Evolutionary conservation across 352 stramenopile species (phyloP).

Genomic region (Globisporangium carolinianum): DNA sequence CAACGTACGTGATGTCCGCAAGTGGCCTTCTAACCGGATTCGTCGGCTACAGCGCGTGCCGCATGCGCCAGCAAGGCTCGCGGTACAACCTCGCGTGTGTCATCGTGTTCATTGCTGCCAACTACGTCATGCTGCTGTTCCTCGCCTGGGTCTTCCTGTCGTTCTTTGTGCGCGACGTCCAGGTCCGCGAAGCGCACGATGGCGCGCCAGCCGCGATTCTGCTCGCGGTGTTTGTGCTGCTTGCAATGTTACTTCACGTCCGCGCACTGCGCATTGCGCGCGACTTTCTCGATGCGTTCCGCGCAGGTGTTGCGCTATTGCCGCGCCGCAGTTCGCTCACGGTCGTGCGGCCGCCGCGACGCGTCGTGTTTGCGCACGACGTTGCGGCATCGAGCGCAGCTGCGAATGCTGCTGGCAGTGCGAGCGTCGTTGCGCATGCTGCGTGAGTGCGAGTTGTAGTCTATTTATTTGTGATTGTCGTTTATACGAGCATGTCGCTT

Average conservation of each 20-base stretch:
- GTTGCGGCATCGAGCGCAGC: neutral
- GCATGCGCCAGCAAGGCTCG: conserved; percentile 18
- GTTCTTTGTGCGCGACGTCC: conserved; percentile 18
- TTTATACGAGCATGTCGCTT: too few species aligned
- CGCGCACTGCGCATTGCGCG: conserved; percentile 18
- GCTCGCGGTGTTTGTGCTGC: conserved; percentile 15
- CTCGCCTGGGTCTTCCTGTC: conserved; percentile 20
- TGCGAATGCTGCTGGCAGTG: neutral
- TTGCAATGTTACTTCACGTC: conserved; percentile 20
- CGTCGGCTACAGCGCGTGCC: conserved; percentile 21
- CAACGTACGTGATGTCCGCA: conserved; percentile 20
- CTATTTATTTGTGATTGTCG: too few species aligned
- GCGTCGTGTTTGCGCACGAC: conserved; percentile 1
- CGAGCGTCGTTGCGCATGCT: neutral
- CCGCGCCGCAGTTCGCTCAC: neutral
- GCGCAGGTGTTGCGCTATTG: conserved; percentile 3
- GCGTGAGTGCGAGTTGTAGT: neutral
- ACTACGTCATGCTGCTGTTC: conserved; percentile 24
- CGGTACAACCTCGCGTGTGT: conserved; percentile 19
- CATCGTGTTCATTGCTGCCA: conserved; percentile 23
- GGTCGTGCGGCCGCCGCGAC: conserved; percentile 3
- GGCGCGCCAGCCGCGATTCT: conserved; percentile 16
- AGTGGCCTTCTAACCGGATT: conserved; percentile 21
- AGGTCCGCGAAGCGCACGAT: conserved; percentile 2
- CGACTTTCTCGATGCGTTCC: conserved; percentile 27